Base-by-base conservation (phyloP, 2,329 filamentous ascomycete species). In the Alternaria consortialis region DNA sequence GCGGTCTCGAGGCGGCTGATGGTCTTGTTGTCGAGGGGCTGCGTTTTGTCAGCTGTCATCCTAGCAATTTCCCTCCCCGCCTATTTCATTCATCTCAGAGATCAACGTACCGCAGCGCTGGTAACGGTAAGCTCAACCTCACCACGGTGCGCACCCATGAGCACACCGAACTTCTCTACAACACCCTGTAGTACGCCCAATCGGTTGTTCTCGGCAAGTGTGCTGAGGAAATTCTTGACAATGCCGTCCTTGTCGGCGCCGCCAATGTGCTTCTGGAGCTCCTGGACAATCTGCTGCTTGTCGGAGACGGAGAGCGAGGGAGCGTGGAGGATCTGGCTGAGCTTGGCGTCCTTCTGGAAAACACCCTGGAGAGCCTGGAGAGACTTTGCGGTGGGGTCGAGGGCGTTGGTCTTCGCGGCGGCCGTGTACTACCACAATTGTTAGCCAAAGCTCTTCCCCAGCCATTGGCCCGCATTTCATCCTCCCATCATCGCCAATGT, bases 121-220 rank as follows among this genome's bases (percentile, higher is more conserved):
- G 91, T 97, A 74, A 99, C 91, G 68, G 86, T 88, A 83, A 98
- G 85, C 86, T 99, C 95, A 73, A 98, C 86, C 90, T 99, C 95
- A 68, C 95, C 95, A 71, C 89, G 90, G 72, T 93, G 86, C 69
- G 95, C 95, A 75, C 92, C 88, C 86, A 98, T 97, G 76, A 99
- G 84, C 79, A 90, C 86, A 70, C 79, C 85, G 77, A 97, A 99
- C 88, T 98, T 97, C 78, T 91, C 88, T 79, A 88, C 90, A 67
- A 98, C 90, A 73, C 90, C 89, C 81, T 90, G 86, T 65, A 99
- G 87, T 66, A 95, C 85, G 68, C 90, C 89, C 71, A 99, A 86
- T 72, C 95, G 89, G 89, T 99, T 99, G 89, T 99, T 97, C 85
- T 95, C 92, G 70, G 95, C 94, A 60, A 99, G 88, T 59, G 94